A percentile compares a stretch with the other conserved stretches of the same genome.
phyloP scores from a whole-genome alignment of 192 early-diverging fungal species.

The Coemansia asiatica region DNA sequence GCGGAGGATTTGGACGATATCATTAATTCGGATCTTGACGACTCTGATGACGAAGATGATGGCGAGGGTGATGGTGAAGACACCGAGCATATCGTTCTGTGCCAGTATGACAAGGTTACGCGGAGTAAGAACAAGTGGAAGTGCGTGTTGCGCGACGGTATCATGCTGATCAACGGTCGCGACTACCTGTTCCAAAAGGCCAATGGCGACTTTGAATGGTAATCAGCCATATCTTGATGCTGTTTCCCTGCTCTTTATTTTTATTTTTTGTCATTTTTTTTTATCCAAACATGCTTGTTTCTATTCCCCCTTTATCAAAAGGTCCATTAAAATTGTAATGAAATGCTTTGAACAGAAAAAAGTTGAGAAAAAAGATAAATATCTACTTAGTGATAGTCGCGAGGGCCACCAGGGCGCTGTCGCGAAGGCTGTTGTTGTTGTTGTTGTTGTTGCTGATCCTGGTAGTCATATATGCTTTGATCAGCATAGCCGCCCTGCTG shows the following conservation, averaged over 20 bases:
- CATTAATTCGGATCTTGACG: conserved; percentile 75
- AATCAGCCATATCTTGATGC: conserved; percentile 23
- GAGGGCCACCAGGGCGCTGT: conserved; percentile 54
- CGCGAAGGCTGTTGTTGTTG: conserved; percentile 32
- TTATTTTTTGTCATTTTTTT: conserved; percentile 2
- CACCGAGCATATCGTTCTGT: conserved; percentile 71
- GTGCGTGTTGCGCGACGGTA: conserved; percentile 94
- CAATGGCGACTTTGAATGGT: conserved; percentile 98
- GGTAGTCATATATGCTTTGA: conserved; percentile 11
- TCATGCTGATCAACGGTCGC: conserved; percentile 90
- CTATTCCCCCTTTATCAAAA: conserved; percentile 1
- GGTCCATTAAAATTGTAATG: not conserved
- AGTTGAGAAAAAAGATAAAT: not conserved
- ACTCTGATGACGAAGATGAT: conserved; percentile 69
- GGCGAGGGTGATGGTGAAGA: conserved; percentile 63
- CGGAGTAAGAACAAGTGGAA: conserved; percentile 99
- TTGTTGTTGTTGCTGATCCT: conserved; percentile 30
- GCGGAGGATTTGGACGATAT: conserved; percentile 57
- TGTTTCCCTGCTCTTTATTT: no score
- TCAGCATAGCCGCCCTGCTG: conserved; percentile 10
- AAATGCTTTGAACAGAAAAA: conserved; percentile 1
- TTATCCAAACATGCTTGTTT: not conserved
- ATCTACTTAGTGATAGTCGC: conserved; percentile 32
- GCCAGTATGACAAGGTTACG: conserved; percentile 81
- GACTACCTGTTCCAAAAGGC: conserved; percentile 95